Evolutionary conservation across 2,329 filamentous ascomycete genomes (phyloP), one percentile per base, ranked within the genome.

Genomic region (Pestalotiopsis sp.): DNA sequence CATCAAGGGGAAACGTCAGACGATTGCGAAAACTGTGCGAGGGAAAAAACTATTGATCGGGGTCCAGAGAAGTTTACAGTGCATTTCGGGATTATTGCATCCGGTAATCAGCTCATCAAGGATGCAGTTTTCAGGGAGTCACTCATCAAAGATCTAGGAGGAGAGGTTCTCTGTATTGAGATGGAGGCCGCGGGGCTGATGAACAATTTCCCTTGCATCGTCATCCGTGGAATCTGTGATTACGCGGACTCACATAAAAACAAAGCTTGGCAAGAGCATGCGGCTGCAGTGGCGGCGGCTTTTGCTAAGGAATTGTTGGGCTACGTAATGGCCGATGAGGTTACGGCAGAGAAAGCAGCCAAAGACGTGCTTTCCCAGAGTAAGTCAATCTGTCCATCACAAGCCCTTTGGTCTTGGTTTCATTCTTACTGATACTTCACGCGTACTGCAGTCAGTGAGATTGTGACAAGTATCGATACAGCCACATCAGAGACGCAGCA

Each of bases 201-300:
- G 70, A 64, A 73, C 39, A 67, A 65, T 20, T 74, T 76, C 17
- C 73, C 72, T 11, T 75, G 73, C 55, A 39, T 77, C 2, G 71
- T 73, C 2, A 72, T 77, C 11, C 69, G 73, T 26, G 74, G 75
- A 2, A 75, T 76, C 20, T 74, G 71, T 61, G 70, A 74, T 22
- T 76, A 75, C 59, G 69, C 74, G 1, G 74, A 76, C 59, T 73
- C 71, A 1, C 71, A 75, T 30, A 75, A 74, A 35, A 75, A 75
- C 52, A 69, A 75, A 13, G 38, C 10, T 4, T 76, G 73, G 74
- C 69, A 74, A 40, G 40, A 69, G 17, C 66, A 74, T 64, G 71
- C 73, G 0, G 73, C 73, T 1, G 67, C 69, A 0, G 65, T 70
- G 2, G 69, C 73, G 1, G 73, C 73, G 1, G 71, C 70, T 3